Conservation (phyloP, 805 yeast genomes). For the Saturnispora ahearnii region DNA sequence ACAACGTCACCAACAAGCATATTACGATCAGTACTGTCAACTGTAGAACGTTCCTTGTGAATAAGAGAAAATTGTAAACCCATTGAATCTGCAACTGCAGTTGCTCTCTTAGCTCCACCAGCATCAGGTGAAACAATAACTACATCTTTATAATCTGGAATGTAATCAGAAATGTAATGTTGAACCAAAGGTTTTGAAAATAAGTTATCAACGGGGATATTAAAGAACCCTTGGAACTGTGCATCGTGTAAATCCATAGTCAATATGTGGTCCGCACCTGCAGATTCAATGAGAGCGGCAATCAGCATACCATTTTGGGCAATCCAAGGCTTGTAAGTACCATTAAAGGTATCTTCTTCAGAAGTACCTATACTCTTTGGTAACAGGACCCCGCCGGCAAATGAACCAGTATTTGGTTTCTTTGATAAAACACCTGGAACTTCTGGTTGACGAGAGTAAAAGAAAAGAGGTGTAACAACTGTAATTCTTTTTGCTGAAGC, state of each 20-base stretch:
- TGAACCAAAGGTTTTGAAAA: constrained; percentile 83
- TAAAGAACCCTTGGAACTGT: constrained; percentile 95
- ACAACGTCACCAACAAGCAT: constrained; percentile 95
- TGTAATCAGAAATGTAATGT: constrained; percentile 67
- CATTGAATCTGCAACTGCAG: constrained; percentile 83
- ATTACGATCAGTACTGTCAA: constrained; percentile 41
- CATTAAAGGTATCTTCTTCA: background rate
- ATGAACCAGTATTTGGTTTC: constrained; percentile 5
- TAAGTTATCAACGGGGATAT: constrained; percentile 90
- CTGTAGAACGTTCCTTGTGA: constrained; percentile 75
- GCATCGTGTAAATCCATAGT: constrained; percentile 98
- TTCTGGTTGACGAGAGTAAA: constrained; percentile 94
- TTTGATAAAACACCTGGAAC: constrained; percentile 55
- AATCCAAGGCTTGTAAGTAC: constrained; percentile 75
- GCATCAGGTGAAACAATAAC: constrained; percentile 97
- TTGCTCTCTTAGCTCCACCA: constrained; percentile 98
- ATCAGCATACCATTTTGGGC: constrained; percentile 91
- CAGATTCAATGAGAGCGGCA: constrained; percentile 77
- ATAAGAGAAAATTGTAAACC: constrained; percentile 88
- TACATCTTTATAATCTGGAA: constrained; percentile 74
- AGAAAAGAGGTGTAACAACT: constrained; percentile 87
- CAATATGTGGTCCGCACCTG: constrained; percentile 94
- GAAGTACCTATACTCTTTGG: constrained; percentile 3
- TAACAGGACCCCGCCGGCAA: constrained; percentile 5
- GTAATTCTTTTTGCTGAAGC: constrained; percentile 86